Conservation (phyloP, 108 stramenopile species). For the Nitzschia palea region DNA sequence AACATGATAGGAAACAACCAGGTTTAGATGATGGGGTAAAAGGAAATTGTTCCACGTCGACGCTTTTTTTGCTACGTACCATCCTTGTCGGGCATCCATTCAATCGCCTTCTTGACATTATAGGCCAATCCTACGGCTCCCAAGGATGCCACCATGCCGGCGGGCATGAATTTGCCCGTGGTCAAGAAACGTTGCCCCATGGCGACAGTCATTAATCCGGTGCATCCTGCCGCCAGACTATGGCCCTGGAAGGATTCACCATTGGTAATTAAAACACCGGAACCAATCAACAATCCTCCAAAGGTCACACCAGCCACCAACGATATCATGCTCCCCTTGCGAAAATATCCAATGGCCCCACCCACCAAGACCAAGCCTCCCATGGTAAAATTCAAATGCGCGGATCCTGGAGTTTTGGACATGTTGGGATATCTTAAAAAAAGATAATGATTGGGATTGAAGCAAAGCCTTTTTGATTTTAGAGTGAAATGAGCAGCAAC, state of each 20-base stretch:
- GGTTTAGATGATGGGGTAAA: too few relatives aligned
- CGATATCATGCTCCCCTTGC: slow-evolving; percentile 36
- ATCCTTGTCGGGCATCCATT: slow-evolving; percentile 44
- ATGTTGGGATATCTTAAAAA: not conserved
- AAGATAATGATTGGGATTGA: not conserved
- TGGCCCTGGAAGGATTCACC: slow-evolving; percentile 71
- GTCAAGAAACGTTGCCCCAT: slow-evolving; percentile 73
- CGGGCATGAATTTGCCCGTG: slow-evolving; percentile 81
- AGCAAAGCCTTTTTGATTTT: not conserved
- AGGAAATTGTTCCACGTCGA: too few relatives aligned
- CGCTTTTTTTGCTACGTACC: too few relatives aligned
- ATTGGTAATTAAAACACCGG: slow-evolving; percentile 65
- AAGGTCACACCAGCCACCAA: slow-evolving; percentile 59
- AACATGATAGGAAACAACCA: too few relatives aligned
- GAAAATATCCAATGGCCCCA: slow-evolving; percentile 62
- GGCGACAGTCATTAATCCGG: slow-evolving; percentile 54
- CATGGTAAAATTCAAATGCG: slow-evolving; percentile 67
- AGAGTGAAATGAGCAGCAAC: too few relatives aligned
- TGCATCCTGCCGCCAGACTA: slow-evolving; percentile 59
- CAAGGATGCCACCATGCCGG: slow-evolving; percentile 51
- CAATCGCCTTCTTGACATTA: slow-evolving; percentile 50
- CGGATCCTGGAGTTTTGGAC: slow-evolving; percentile 70
- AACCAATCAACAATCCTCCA: slow-evolving; percentile 61
- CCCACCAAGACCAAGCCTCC: slow-evolving; percentile 65
- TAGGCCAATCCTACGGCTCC: slow-evolving; percentile 52